phyloP scores from a whole-genome alignment of 139 green algal species.

The Ettlia oleoabundans region DNA sequence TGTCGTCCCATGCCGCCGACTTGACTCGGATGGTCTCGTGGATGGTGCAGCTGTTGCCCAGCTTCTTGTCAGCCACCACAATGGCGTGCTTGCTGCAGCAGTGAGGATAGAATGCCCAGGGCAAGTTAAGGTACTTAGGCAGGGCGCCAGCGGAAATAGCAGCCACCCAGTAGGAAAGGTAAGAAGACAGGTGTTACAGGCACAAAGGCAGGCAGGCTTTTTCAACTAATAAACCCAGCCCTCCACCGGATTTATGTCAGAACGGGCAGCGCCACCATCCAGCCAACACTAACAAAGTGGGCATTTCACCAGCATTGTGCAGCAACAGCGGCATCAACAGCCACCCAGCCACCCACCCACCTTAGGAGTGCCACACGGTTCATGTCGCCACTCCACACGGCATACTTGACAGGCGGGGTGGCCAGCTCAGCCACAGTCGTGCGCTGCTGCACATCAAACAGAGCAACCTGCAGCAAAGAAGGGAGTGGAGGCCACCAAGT shows the following conservation, averaged over 20 bases:
- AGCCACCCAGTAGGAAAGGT: too few species aligned
- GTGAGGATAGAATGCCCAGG: neutral
- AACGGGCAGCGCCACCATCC: neutral
- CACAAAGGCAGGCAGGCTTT: too few species aligned
- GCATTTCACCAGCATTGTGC: too few species aligned
- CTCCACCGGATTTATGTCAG: too few species aligned
- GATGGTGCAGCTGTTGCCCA: slow-evolving; percentile 89
- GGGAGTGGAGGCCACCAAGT: too few species aligned
- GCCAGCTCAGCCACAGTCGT: slow-evolving; percentile 84
- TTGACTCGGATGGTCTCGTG: slow-evolving; percentile 99
- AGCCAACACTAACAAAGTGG: neutral
- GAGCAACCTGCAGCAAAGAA: slow-evolving; percentile 80
- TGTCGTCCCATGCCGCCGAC: slow-evolving; percentile 95
- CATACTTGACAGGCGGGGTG: slow-evolving; percentile 97
- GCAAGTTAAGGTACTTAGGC: neutral
- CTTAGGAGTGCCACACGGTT: slow-evolving; percentile 89
- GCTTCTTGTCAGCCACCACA: slow-evolving; percentile 89
- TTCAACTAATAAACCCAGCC: too few species aligned
- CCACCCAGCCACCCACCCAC: neutral
- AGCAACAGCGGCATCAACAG: neutral
- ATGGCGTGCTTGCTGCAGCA: slow-evolving; percentile 33
- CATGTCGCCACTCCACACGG: slow-evolving; percentile 97
- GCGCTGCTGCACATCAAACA: slow-evolving; percentile 99
- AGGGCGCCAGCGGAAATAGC: neutral
- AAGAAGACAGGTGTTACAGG: too few species aligned